Evolutionary conservation across 331 rosid genomes (phyloP).

Genomic region (Rhamnella rubrinervis): DNA sequence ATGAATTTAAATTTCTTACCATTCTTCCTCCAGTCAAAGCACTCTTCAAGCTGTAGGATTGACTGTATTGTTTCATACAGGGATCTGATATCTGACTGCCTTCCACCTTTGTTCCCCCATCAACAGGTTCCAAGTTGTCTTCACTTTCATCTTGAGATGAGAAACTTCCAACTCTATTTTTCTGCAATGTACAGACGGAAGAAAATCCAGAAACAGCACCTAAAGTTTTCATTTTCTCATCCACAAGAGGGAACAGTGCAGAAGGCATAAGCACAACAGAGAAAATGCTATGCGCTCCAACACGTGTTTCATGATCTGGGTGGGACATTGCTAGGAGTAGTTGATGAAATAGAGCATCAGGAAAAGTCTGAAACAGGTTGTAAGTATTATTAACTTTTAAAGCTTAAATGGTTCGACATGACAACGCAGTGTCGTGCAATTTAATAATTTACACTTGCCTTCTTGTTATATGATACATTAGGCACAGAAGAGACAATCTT

Average conservation of each 20-base stretch:
- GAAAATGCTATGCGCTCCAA: constrained; percentile 78
- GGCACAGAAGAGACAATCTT: constrained; percentile 71
- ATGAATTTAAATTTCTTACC: constrained; percentile 36
- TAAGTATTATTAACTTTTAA: constrained; percentile 8
- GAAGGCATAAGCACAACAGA: constrained; percentile 81
- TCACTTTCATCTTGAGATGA: constrained; percentile 40
- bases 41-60: constrained; percentile 37
- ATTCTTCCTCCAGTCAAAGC: constrained; percentile 54
- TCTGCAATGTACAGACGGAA: constrained; percentile 31
- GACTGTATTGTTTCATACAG: constrained; percentile 31
- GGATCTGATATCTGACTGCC: constrained; percentile 32
- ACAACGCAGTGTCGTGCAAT: constrained; percentile 17
- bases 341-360: constrained; percentile 93
- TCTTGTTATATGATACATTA: constrained; percentile 71
- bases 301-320: constrained; percentile 78
- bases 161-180: constrained; percentile 40
- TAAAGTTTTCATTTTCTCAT: constrained; percentile 28
- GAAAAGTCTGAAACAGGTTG: constrained; percentile 66
- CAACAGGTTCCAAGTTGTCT: constrained; percentile 31
- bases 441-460: constrained; percentile 48
- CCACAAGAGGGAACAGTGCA: constrained; percentile 39
- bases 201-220: constrained; percentile 31
- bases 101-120: constrained; percentile 36
- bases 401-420: constrained; percentile 22
- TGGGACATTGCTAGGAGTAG: constrained; percentile 86